Evolutionary conservation across 805 yeast species (phyloP), one percentile per base, ranked within the genome.

Genomic region (Wickerhamiella domercqiae): DNA sequence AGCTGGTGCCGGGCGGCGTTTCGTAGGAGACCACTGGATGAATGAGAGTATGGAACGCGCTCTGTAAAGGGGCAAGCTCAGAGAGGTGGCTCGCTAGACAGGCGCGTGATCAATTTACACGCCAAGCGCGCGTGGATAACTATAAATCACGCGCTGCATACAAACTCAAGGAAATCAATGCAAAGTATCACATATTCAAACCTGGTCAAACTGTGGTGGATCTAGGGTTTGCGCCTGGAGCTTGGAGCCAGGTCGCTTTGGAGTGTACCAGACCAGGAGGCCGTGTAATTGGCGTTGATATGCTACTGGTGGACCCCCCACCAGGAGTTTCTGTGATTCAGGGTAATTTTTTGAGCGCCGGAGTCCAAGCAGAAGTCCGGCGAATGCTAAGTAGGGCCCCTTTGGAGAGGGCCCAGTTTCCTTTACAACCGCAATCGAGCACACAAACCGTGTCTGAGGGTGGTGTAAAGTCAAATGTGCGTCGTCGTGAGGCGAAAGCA

Each of bases 211-310:
- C 73, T 31, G 78, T 90, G 1, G 72, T 90, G 3, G 98, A 90
- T 60, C 60, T 90, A 33, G 67, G 95, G 0, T 84, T 74, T 55
- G 93, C 94, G 0, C 95, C 95, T 0, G 95, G 95, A 0, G 84
- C 94, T 3, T 83, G 95, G 95, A 71, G 87, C 6, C 94, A 83
- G 53, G 86, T 82, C 1, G 86, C 87, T 0, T 59, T 68, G 6
- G 70, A 70, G 37, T 55, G 68, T 39, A 65, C 73, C 1, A 50
- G 55, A 15, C 66, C 67, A 1, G 52, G 59, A 2, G 77, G 83
- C 1, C 60, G 65, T 16, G 71, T 83, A 3, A 52, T 83, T 9
- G 95, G 95, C 4, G 80, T 84, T 7, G 95, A 90, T 57, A 64
- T 90, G 24, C 63, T 87, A 16, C 78, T 81, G 5, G 70, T 75